Evolutionary conservation across 176 grass and related monocot species (phyloP), one percentile per base, ranked within the genome.

Genomic region (Phoenix dactylifera): DNA sequence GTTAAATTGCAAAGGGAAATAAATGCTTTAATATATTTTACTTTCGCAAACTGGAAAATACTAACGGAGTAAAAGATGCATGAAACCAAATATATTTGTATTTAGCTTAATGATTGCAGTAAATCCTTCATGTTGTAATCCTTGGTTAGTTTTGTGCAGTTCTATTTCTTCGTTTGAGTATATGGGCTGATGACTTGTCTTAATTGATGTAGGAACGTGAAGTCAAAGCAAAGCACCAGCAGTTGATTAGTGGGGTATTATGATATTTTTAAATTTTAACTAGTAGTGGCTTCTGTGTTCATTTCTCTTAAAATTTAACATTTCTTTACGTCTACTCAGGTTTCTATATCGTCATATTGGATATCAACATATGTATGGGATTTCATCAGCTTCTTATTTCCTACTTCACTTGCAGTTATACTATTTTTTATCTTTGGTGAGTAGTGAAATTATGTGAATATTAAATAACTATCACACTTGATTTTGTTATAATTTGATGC

Each of bases 191-290:
- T 65, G 49, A 51, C 55, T 55, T 49, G 10, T 72, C 30, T 66
- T 66, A 55, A 51, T 70, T 24, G 32, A 26, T 75, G 51, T 48
- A 81, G 78, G 78, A 81, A 60, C 72, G 72, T 64, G 78, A 81
- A 75, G 72, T 81, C 51, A 81, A 81, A 52, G 78, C 78, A 50
- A 81, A 81, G 68, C 78, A 81, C 55, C 78, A 81, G 58, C 78
- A 81, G 24, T 66, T 81, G 65, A 81, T 81, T 75, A 81, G 78
- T 75, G 78, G 78, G 78, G 78, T 81, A 81, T 64, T 16, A 68
- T 68, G 7, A 44, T 44, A 10, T 44, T 44, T 44, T 49, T n/a
- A 59, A 49, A 15, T 6, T 66, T 52, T 15, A 58, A 50, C 39
- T 22, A 67, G 15, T 49, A 50, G 22, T 63, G 7, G 51, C 35